Evolutionary conservation across 2,329 filamentous ascomycete species (phyloP), one percentile per base, ranked within the genome.

Genomic region (Epichloe baconii): DNA sequence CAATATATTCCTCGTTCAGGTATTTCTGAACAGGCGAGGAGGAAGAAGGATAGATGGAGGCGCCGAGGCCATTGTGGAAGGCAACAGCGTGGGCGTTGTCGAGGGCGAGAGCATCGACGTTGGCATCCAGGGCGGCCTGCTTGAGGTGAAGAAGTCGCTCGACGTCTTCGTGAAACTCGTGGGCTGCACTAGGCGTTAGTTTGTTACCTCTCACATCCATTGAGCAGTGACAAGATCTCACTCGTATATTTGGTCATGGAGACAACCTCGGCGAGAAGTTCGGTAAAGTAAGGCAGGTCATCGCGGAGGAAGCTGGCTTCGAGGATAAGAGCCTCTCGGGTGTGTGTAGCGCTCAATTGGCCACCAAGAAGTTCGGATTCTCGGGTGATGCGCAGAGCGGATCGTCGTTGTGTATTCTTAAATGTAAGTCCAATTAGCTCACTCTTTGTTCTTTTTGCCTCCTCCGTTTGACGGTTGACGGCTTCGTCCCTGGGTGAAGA

Each of bases 201-300:
- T 19, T 21, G 5, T 31, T 3, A 26, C 15, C 2, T 48, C 47
- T 31, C 36, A 50, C 49, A 37, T 51, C 38, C 55, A 68, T 45
- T 31, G n/a, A 23, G 17, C 42, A 36, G 31, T 19, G 46, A 43
- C 36, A 23, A 41, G 11, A 21, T 60, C 80, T 71, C 72, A 86
- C 82, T 76, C 58, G 83, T 82, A 70, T 88, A 98, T 73, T 88
- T 93, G 61, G 91, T 95, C 71, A 87, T 76, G 55, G 85, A 83
- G 64, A 93, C 78, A 62, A 96, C 86, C 77, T 98, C 94, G 65
- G 85, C 88, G 61, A 98, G 80, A 58, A 98, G 79, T 77, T 98
- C 93, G 64, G 89, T 82, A 70, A 95, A 98, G 80, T 97, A 98
- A 60, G 93, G 93, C 59, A 98, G 82, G 68, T 98, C 90, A 68